These are phyloP conservation scores for Phylloporus sp. DNA, from an alignment of 1,284 basidiomycete species.

Conservation along the genomic window DNA sequence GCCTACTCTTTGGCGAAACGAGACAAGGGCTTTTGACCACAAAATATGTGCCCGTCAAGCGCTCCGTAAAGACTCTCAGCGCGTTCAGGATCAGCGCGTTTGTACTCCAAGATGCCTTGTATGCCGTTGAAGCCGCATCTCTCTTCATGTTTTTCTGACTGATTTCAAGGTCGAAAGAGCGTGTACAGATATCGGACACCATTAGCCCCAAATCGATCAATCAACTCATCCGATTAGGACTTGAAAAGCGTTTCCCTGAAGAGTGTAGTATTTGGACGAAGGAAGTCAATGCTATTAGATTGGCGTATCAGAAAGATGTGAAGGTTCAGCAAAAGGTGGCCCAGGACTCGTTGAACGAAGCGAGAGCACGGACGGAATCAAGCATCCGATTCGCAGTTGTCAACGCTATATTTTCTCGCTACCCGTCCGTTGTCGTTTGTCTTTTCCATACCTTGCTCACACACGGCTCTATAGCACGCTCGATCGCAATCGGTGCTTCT, in stretches of 20 bases:
- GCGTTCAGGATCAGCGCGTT: slow-evolving; percentile 18
- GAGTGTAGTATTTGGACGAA: slow-evolving; percentile 37
- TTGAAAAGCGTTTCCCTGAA: slow-evolving; percentile 41
- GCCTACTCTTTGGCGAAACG: slow-evolving; percentile 45
- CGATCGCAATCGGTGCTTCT: slow-evolving; percentile 28
- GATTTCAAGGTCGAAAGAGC: slow-evolving; percentile 34
- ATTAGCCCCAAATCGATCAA: slow-evolving; percentile 40
- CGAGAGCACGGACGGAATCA: slow-evolving; percentile 23
- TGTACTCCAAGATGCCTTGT: slow-evolving; percentile 32
- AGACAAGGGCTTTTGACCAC: slow-evolving; percentile 43
- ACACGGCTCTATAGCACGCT: slow-evolving; percentile 21
- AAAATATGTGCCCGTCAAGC: slow-evolving; percentile 33
- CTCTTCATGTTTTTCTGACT: slow-evolving; percentile 10
- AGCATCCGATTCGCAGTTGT: slow-evolving; percentile 37
- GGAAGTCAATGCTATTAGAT: slow-evolving; percentile 21
- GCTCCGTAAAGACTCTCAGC: slow-evolving; percentile 11
- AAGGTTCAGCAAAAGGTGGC: slow-evolving; percentile 21
- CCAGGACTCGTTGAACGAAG: slow-evolving; percentile 15
- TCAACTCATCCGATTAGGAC: slow-evolving; percentile 42
- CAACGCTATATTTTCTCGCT: slow-evolving; percentile 35
- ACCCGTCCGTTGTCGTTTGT: slow-evolving; percentile 35
- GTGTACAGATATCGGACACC: slow-evolving; percentile 38
- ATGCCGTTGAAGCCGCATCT: slow-evolving; percentile 7
- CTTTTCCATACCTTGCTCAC: slow-evolving; percentile 1
- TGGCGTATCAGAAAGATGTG: slow-evolving; percentile 11